Conservation (phyloP, 495 filamentous ascomycete species). For the Opeltia flavorubescens region DNA sequence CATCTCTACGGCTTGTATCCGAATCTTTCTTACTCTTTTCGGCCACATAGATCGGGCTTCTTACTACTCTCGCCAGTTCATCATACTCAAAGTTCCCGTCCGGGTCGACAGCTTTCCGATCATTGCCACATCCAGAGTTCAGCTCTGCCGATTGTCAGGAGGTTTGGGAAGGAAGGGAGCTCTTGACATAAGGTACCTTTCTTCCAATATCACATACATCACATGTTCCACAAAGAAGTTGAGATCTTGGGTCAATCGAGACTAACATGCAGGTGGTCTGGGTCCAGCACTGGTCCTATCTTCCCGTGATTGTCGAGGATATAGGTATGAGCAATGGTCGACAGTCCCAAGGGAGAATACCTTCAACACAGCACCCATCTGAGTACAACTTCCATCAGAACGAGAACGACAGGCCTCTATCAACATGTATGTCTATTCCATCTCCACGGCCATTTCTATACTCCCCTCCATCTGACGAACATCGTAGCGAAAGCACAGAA, state of each 20-base stretch:
- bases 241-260: not conserved
- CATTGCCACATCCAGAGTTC: slow-evolving; percentile 8
- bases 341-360: slow-evolving; percentile 11
- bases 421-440: slow-evolving; percentile 5
- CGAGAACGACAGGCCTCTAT: slow-evolving; percentile 1
- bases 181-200: slow-evolving; percentile 7
- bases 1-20: not conserved
- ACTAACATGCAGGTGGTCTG: slow-evolving; percentile 28
- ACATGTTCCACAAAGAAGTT: not conserved
- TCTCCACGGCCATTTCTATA: not conserved
- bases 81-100: slow-evolving; percentile 4
- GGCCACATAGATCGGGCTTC: not conserved
- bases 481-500: not conserved
- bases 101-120: slow-evolving; percentile 13
- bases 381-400: slow-evolving; percentile 3
- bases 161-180: slow-evolving; percentile 4
- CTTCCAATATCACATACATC: not conserved
- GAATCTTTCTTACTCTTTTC: slow-evolving; percentile 4
- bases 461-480: not conserved
- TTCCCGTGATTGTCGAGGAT: slow-evolving; percentile 27
- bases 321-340: slow-evolving; percentile 23
- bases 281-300: slow-evolving; percentile 30
- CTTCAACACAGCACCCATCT: slow-evolving; percentile 5
- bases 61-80: not conserved
- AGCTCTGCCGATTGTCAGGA: not conserved